These are phyloP conservation scores for Kuraishia capsulata DNA, from an alignment of 805 yeast genomes.

Conservation along the genomic window DNA sequence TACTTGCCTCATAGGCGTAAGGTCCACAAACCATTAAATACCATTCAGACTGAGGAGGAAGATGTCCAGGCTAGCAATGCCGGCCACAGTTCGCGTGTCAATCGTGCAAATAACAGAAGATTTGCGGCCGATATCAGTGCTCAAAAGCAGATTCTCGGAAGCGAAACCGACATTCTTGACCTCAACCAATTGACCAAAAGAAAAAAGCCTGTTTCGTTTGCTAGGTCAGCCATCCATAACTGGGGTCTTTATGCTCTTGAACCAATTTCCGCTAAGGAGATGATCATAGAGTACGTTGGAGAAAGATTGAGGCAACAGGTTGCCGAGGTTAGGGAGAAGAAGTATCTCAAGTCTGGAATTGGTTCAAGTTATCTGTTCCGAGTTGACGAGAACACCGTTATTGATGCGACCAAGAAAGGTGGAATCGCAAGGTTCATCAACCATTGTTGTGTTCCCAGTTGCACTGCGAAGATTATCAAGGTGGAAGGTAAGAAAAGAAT, in stretches of 20 bases:
- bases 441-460: conserved; percentile 95
- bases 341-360: conserved; percentile 82
- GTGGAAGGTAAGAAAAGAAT: conserved; percentile 92
- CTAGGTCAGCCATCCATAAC: conserved; percentile 92
- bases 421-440: conserved; percentile 96
- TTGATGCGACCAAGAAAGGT: conserved; percentile 96
- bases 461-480: conserved; percentile 92
- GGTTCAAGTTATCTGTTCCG: conserved; percentile 92
- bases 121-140: conserved; percentile 85
- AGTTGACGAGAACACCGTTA: conserved; percentile 87
- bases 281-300: conserved; percentile 98
- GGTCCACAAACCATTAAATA: conserved; percentile 59
- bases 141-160: conserved; percentile 65
- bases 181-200: conserved; percentile 84
- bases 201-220: conserved; percentile 92
- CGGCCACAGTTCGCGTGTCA: conserved; percentile 69
- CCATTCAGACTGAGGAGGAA: conserved; percentile 53
- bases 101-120: conserved; percentile 79
- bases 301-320: conserved; percentile 89
- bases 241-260: conserved; percentile 98
- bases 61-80: conserved; percentile 18
- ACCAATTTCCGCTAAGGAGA: conserved; percentile 91
- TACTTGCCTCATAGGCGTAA: conserved; percentile 79
- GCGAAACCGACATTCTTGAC: conserved; percentile 73
- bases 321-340: conserved; percentile 84